phyloP scores from a whole-genome alignment of 2,329 filamentous ascomycete genomes.

The Aureobasidium sp. region DNA sequence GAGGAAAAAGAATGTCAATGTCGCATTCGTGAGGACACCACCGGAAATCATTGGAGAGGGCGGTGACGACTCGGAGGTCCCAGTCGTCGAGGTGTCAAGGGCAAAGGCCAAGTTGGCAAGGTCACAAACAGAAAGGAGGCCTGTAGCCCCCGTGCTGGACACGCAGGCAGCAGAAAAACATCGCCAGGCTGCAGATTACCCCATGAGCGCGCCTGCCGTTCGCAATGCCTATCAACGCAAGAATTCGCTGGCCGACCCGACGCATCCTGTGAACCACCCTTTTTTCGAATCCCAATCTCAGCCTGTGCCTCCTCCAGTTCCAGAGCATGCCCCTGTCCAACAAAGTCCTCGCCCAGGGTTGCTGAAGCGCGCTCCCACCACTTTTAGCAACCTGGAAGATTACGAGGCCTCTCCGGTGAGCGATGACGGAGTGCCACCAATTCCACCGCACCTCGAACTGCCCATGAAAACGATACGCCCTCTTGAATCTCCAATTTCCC shows the following conservation, averaged over 20 bases:
- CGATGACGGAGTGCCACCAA: neutral
- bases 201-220: constrained; percentile 1
- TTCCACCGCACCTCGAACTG: neutral
- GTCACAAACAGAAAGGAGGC: constrained; percentile 24
- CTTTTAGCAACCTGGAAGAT: neutral
- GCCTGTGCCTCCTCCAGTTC: neutral
- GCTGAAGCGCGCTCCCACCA: constrained; percentile 1
- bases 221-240: neutral
- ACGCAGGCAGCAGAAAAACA: neutral
- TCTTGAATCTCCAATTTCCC: neutral
- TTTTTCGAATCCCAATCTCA: constrained; percentile 2
- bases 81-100: constrained; percentile 63
- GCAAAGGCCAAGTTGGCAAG: constrained; percentile 36
- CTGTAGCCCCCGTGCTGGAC: constrained; percentile 16
- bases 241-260: constrained; percentile 4
- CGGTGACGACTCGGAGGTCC: constrained; percentile 74
- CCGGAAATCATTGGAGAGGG: constrained; percentile 86
- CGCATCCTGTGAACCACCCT: constrained; percentile 5
- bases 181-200: neutral
- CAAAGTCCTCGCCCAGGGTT: neutral
- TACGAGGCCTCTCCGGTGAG: neutral
- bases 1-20: constrained; percentile 61
- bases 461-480: neutral
- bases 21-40: constrained; percentile 64
- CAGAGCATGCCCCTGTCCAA: neutral